Percentiles rank a stretch among this genome's conserved stretches.
Conservation (phyloP, 495 filamentous ascomycete genomes). For the Penicillium maclennaniae region DNA sequence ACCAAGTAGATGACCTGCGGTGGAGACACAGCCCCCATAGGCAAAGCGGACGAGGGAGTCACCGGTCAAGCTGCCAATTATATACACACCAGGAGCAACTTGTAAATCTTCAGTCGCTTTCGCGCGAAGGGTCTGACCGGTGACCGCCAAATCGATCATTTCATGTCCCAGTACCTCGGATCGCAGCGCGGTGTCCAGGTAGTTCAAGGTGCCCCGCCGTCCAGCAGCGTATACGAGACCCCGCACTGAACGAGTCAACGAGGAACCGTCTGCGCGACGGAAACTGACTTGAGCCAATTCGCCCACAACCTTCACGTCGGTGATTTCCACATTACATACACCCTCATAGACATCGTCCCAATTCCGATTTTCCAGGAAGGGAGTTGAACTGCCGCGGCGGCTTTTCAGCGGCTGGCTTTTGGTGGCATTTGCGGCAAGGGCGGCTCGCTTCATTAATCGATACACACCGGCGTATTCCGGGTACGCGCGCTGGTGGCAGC, state of each 20-base stretch:
- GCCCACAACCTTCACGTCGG: slow-evolving; percentile 33
- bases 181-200: slow-evolving; percentile 48
- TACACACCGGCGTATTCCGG: slow-evolving; percentile 65
- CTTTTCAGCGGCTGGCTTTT: slow-evolving; percentile 23
- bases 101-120: slow-evolving; percentile 53
- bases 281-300: slow-evolving; percentile 44
- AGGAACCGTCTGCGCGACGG: slow-evolving; percentile 41
- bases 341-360: slow-evolving; percentile 57
- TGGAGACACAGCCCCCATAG: slow-evolving; percentile 57
- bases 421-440: slow-evolving; percentile 20
- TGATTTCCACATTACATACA: slow-evolving; percentile 53
- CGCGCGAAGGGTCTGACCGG: slow-evolving; percentile 53
- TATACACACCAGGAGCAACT: slow-evolving; percentile 53
- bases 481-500: slow-evolving; percentile 62
- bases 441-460: slow-evolving; percentile 58
- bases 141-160: slow-evolving; percentile 36
- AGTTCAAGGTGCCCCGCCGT: slow-evolving; percentile 54
- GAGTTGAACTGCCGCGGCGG: slow-evolving; percentile 37
- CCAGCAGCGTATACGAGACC: slow-evolving; percentile 60
- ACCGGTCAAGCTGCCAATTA: slow-evolving; percentile 60
- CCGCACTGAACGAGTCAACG: slow-evolving; percentile 42
- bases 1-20: slow-evolving; percentile 52
- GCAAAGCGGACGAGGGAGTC: slow-evolving; percentile 64
- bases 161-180: slow-evolving; percentile 45
- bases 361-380: slow-evolving; percentile 43